Percentiles rank a stretch among this genome's conserved stretches.
Conservation (phyloP, 768 basidiomycete species). For the Holtermanniella nyarrowii region DNA sequence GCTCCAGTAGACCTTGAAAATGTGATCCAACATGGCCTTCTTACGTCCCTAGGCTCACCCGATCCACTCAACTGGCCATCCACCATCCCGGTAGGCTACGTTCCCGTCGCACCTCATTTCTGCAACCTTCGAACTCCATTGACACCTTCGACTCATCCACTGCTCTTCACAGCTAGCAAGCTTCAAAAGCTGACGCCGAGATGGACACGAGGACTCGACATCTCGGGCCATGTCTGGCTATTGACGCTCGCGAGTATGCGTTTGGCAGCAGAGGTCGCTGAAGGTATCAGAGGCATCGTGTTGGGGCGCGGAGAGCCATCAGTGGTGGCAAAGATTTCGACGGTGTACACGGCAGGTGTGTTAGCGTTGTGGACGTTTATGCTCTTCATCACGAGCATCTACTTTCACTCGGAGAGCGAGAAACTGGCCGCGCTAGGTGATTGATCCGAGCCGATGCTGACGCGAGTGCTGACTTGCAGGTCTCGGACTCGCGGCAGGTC, state of each 20-base stretch:
- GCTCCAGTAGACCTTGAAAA: background rate
- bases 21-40: conserved; percentile 3
- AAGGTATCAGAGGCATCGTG: background rate
- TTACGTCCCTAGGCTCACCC: conserved; percentile 2
- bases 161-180: conserved; percentile 1
- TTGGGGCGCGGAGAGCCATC: background rate
- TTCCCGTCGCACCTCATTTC: conserved; percentile 1
- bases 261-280: conserved; percentile 60
- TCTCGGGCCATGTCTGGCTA: conserved; percentile 88
- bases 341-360: background rate
- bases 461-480: too few relatives aligned
- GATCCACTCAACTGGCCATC: conserved; percentile 4
- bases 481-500: too few relatives aligned
- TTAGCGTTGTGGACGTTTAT: conserved; percentile 64
- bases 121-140: background rate
- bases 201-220: conserved; percentile 73
- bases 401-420: conserved; percentile 81
- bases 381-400: conserved; percentile 67
- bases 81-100: conserved; percentile 8
- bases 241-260: conserved; percentile 69
- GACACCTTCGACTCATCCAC: background rate
- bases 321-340: background rate
- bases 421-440: conserved; percentile 75
- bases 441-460: too few relatives aligned
- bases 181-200: conserved; percentile 45